phyloP scores from a whole-genome alignment of 2,329 filamentous ascomycete species.

The Fusarium sp. region DNA sequence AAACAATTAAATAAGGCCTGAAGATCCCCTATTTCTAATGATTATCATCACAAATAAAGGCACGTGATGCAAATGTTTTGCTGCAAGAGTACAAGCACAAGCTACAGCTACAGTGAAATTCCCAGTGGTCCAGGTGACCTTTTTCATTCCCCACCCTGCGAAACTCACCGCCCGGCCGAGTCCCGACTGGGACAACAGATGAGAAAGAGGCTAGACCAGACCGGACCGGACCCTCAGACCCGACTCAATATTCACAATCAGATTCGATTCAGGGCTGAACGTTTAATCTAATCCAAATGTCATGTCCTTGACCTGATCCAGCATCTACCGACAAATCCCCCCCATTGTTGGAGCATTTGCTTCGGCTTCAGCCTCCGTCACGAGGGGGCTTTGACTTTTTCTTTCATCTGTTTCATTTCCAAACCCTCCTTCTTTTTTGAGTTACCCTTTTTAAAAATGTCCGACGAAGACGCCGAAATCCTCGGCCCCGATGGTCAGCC shows the following conservation, averaged over 20 bases:
- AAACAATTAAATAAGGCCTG: neutral
- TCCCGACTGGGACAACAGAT: constrained; percentile 36
- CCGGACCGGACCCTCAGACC: neutral
- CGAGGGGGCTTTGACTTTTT: constrained; percentile 14
- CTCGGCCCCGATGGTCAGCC: constrained; percentile 52
- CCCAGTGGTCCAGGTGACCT: constrained; percentile 45
- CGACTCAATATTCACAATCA: neutral
- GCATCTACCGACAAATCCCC: neutral
- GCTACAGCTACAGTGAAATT: constrained; percentile 35
- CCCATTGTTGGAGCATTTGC: constrained; percentile 32
- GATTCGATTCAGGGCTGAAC: constrained; percentile 2
- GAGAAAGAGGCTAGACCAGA: constrained; percentile 2
- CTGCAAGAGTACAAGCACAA: neutral
- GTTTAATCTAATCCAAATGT: neutral
- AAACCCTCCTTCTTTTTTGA: neutral
- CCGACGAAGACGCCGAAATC: constrained; percentile 55
- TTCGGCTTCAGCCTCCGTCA: constrained; percentile 36
- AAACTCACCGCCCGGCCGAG: constrained; percentile 45
- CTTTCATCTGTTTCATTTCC: neutral
- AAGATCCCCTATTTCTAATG: neutral
- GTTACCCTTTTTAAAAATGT: constrained; percentile 45
- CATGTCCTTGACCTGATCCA: neutral
- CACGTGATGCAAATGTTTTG: constrained; percentile 38
- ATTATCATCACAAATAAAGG: neutral
- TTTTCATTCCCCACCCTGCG: constrained; percentile 38